Percentiles rank a stretch among this genome's conserved stretches.
Evolutionary conservation across 192 early-diverging fungal species (phyloP).

Genomic region (Backusella australiensis): DNA sequence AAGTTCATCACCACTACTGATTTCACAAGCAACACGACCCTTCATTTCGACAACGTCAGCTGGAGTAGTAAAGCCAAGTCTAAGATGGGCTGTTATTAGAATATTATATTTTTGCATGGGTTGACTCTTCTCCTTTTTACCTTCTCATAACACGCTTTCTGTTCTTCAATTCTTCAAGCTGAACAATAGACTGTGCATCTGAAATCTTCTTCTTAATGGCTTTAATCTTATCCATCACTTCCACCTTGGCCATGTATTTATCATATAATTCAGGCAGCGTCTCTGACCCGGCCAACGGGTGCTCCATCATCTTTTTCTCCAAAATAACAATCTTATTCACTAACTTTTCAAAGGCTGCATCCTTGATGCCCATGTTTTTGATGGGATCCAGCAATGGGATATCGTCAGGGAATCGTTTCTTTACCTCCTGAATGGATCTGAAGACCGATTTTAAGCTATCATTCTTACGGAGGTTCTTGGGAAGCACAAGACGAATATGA

Average conservation of each 20-base stretch:
- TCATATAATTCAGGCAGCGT: constrained; percentile 59
- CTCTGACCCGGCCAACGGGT: constrained; percentile 55
- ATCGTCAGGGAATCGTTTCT: constrained; percentile 67
- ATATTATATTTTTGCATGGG: too few relatives aligned
- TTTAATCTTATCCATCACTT: constrained; percentile 59
- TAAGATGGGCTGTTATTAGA: neutral
- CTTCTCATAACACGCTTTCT: constrained; percentile 88
- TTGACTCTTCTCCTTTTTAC: neutral
- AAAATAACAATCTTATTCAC: constrained; percentile 72
- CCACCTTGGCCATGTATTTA: constrained; percentile 66
- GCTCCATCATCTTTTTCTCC: constrained; percentile 61
- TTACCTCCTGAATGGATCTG: constrained; percentile 68
- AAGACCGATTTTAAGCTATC: constrained; percentile 59
- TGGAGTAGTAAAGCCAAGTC: constrained; percentile 78
- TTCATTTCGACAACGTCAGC: constrained; percentile 94
- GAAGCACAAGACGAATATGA: constrained; percentile 71
- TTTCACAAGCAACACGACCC: constrained; percentile 97
- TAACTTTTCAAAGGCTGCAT: constrained; percentile 72
- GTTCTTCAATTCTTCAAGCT: constrained; percentile 90
- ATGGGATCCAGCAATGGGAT: constrained; percentile 89
- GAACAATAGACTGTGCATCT: constrained; percentile 78
- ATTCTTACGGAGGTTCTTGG: constrained; percentile 61
- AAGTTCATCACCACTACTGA: constrained; percentile 91
- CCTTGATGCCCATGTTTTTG: constrained; percentile 84
- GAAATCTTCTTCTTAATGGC: constrained; percentile 68